Evolutionary conservation across 352 stramenopile genomes (phyloP), one percentile per base, ranked within the genome.

Genomic region (Pythium inflatum): DNA sequence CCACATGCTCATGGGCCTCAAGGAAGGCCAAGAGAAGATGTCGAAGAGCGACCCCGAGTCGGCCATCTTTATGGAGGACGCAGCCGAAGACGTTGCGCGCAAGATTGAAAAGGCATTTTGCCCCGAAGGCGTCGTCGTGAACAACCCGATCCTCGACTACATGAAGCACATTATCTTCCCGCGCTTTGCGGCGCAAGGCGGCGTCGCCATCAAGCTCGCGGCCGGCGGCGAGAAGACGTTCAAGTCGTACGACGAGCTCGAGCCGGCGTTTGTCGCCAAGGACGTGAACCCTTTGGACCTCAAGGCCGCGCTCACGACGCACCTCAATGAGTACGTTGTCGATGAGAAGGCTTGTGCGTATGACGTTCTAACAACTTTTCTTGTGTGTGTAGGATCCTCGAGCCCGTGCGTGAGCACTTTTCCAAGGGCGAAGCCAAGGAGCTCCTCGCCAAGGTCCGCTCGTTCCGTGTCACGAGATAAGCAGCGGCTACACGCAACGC

Each of bases 71-170:
- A 99, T 99, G 98, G 98, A 99, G 74, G 97, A 99, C 79, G 88
- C 89, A 3, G 83, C 76, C 2, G 94, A 96, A 50, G 94, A 98
- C 74, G 95, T 98, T 33, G 96, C 97, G 74, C 92, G 89, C 70
- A 99, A 99, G 87, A 97, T 99, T 66, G 98, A 98, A 73, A 99
- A 99, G 73, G 97, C 97, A 8, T 99, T 98, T 71, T 99, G 98
- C 63, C 97, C 93, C 0, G 88, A 92, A 24, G 88, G 86, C 22
- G 72, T 94, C 24, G 87, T 96, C 24, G 89, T 96, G 56, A 86
- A 78, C 45, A 99, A 99, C 88, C 97, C 97, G 51, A 98, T 98
- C 74, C 80, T 99, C 22, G 97, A 99, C 77, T 99, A 99, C 86
- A 93, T 98, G 80, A 93, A 98, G 75, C 86, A 99, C 82, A 98